Percentiles rank a stretch among this genome's conserved stretches.
These are phyloP conservation scores for Aspergillus homomorphus DNA, from an alignment of 495 filamentous ascomycete species.

Conservation along the genomic window DNA sequence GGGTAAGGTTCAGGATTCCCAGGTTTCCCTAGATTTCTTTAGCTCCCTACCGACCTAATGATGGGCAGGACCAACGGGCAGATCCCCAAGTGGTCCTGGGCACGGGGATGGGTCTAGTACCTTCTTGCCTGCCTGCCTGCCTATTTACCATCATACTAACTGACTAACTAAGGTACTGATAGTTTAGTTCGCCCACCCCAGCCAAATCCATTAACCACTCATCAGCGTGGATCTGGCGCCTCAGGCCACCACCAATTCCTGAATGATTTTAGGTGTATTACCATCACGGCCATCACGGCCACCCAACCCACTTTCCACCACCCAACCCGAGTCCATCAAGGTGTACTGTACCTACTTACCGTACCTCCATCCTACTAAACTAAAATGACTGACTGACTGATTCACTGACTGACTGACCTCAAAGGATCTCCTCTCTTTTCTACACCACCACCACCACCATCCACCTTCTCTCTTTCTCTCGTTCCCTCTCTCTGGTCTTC, in stretches of 20 bases:
- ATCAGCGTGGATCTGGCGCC: neutral
- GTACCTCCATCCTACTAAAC: neutral
- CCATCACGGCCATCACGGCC: neutral
- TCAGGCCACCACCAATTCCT: neutral
- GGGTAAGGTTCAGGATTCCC: neutral
- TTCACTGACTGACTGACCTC: neutral
- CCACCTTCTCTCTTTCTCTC: neutral
- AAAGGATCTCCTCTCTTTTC: neutral
- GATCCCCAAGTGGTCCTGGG: slow-evolving; percentile 6
- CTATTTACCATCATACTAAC: too few species aligned
- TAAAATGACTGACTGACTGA: slow-evolving; percentile 7
- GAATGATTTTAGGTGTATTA: neutral
- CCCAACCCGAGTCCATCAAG: too few species aligned
- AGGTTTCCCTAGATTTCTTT: neutral
- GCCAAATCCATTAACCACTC: neutral
- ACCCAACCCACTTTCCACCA: neutral
- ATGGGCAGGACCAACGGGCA: slow-evolving; percentile 6
- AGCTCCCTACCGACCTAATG: neutral
- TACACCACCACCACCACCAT: neutral
- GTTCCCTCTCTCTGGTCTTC: slow-evolving; percentile 1
- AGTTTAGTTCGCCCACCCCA: too few species aligned
- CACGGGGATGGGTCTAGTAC: slow-evolving; percentile 2
- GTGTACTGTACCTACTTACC: neutral
- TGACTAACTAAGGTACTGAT: too few species aligned
- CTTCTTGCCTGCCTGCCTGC: neutral